Conservation (phyloP, 2,329 filamentous ascomycete genomes). For the Aspergillus quadrilineatus region DNA sequence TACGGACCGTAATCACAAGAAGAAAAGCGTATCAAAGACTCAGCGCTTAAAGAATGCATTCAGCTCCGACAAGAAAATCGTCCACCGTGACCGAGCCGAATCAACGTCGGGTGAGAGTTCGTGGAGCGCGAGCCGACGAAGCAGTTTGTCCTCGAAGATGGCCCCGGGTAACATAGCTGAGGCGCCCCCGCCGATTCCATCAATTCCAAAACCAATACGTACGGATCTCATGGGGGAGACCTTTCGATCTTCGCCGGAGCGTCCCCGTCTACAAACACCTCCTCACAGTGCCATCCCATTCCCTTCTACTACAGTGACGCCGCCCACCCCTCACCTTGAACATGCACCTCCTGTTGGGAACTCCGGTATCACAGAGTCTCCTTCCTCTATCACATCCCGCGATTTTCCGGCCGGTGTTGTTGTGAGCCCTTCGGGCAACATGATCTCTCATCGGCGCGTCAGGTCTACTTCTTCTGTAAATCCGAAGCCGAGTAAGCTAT, state of each 20-base stretch:
- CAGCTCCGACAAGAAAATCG: slow-evolving; percentile 54
- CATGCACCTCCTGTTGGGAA: slow-evolving; percentile 35
- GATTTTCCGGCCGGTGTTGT: slow-evolving; percentile 49
- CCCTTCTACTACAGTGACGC: slow-evolving; percentile 57
- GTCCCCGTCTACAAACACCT: slow-evolving; percentile 32
- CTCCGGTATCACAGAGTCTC: slow-evolving; percentile 37
- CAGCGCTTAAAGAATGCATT: slow-evolving; percentile 73
- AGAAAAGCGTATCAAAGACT: slow-evolving; percentile 67
- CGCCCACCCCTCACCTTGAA: slow-evolving; percentile 56
- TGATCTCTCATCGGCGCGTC: slow-evolving; percentile 69
- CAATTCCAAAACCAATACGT: slow-evolving; percentile 25
- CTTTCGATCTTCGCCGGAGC: slow-evolving; percentile 24
- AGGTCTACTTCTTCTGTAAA: slow-evolving; percentile 54
- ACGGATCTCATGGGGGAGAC: slow-evolving; percentile 32
- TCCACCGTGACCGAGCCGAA: slow-evolving; percentile 48
- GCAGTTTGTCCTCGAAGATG: slow-evolving; percentile 36
- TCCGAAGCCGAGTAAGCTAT: slow-evolving; percentile 79
- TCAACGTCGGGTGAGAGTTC: slow-evolving; percentile 44
- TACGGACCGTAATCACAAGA: slow-evolving; percentile 40
- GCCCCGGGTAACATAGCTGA: slow-evolving; percentile 27
- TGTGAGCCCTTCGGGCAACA: slow-evolving; percentile 64
- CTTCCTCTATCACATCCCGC: slow-evolving; percentile 35
- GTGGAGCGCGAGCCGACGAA: slow-evolving; percentile 35
- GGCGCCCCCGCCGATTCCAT: slow-evolving; percentile 34
- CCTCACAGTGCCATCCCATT: slow-evolving; percentile 36